Percentiles rank a stretch among this genome's conserved stretches.
phyloP scores from a whole-genome alignment of 1,284 basidiomycete genomes.

The Irpex rosettiformis region DNA sequence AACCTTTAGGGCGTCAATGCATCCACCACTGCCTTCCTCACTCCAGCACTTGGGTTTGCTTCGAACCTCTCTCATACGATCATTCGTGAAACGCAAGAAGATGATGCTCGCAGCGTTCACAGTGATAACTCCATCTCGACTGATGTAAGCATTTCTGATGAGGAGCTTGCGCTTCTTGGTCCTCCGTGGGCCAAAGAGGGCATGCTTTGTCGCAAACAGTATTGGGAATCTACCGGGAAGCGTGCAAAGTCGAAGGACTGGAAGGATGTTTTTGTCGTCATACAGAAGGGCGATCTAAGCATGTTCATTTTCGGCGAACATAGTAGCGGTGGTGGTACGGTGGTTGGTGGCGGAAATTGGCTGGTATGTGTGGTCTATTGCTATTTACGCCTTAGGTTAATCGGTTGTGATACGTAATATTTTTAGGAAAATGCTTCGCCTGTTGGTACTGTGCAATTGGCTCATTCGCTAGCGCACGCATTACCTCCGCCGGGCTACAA shows the following conservation, averaged over 20 bases:
- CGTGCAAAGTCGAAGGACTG: slow-evolving; percentile 84
- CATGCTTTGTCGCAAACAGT: slow-evolving; percentile 90
- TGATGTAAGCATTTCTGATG: slow-evolving; percentile 83
- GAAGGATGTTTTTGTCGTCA: slow-evolving; percentile 95
- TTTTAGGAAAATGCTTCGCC: slow-evolving; percentile 77
- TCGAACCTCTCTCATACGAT: slow-evolving; percentile 95
- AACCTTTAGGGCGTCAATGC: slow-evolving; percentile 33
- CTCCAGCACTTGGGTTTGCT: slow-evolving; percentile 89
- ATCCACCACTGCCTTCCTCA: slow-evolving; percentile 50
- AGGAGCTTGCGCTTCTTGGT: slow-evolving; percentile 91
- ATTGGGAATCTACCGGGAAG: slow-evolving; percentile 84
- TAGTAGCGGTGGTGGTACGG: slow-evolving; percentile 50
- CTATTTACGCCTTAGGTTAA: background rate
- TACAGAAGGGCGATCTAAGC: slow-evolving; percentile 87
- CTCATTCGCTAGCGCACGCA: slow-evolving; percentile 86
- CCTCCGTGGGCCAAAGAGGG: slow-evolving; percentile 99
- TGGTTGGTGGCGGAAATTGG: slow-evolving; percentile 96
- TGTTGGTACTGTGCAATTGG: slow-evolving; percentile 78
- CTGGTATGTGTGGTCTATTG: slow-evolving; percentile 54
- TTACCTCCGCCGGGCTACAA: slow-evolving; percentile 92
- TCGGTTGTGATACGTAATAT: slow-evolving; percentile 3
- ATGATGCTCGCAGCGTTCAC: slow-evolving; percentile 73
- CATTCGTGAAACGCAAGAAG: slow-evolving; percentile 91
- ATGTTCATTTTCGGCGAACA: slow-evolving; percentile 92
- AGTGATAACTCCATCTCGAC: slow-evolving; percentile 61